Evolutionary conservation across 257 asterid genomes (phyloP).

Genomic region (Fraxinus excelsior): DNA sequence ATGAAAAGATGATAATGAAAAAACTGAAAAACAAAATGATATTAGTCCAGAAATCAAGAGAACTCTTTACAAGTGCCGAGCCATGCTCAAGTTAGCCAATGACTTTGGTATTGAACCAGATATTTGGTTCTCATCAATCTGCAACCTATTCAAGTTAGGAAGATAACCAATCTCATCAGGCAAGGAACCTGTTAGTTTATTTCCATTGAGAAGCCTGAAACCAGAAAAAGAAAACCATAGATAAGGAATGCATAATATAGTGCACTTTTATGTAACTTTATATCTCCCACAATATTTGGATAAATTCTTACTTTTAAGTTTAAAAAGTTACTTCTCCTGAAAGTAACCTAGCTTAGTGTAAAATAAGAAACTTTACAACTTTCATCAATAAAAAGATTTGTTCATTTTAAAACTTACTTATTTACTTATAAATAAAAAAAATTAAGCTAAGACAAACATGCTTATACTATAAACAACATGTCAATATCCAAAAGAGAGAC

Average conservation of each 20-base stretch:
- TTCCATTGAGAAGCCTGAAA: conserved; percentile 87
- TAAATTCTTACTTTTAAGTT: too few species aligned
- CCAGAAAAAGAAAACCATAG: conserved; percentile 13
- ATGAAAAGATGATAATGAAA: conserved; percentile 16
- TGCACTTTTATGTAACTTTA: neutral
- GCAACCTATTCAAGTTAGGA: conserved; percentile 76
- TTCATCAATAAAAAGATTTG: too few species aligned
- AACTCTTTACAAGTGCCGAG: conserved; percentile 61
- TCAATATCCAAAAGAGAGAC: neutral
- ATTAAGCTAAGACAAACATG: neutral
- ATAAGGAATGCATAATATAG: conserved; percentile 16
- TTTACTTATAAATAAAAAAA: neutral
- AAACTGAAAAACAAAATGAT: neutral
- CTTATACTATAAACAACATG: neutral
- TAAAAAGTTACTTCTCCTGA: too few species aligned
- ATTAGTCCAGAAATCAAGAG: conserved; percentile 20
- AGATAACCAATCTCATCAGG: conserved; percentile 89
- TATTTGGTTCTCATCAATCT: conserved; percentile 78
- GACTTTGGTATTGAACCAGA: conserved; percentile 79
- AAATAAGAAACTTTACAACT: neutral
- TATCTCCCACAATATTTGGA: too few species aligned
- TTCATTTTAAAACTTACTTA: neutral
- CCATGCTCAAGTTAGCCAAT: conserved; percentile 61
- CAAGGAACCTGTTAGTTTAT: conserved; percentile 73
- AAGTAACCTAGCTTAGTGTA: too few species aligned